Percentiles rank a stretch among this genome's conserved stretches.
Evolutionary conservation across 2,329 filamentous ascomycete species (phyloP).

Genomic region (Plenodomus lindquistii): DNA sequence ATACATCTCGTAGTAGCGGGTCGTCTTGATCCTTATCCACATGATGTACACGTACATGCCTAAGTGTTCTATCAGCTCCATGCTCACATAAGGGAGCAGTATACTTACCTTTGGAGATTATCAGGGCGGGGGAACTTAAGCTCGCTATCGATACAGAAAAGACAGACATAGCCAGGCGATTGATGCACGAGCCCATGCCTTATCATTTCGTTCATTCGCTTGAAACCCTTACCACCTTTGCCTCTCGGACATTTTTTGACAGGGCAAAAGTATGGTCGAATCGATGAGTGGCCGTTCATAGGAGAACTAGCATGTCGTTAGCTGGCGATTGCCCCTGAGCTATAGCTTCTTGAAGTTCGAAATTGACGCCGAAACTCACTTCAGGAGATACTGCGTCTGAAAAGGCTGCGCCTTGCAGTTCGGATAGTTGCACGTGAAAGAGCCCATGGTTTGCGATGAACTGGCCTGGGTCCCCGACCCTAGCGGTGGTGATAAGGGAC

Average conservation of each 20-base stretch:
- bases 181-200: conserved; percentile 84
- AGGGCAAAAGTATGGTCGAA: conserved; percentile 65
- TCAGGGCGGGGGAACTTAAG: conserved; percentile 95
- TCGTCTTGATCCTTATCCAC: conserved; percentile 89
- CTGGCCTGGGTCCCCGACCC: conserved; percentile 34
- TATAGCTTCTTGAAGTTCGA: conserved; percentile 21
- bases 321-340: conserved; percentile 75
- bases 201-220: conserved; percentile 72
- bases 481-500: conserved; percentile 38
- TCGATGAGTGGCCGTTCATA: conserved; percentile 68
- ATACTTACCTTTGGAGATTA: conserved; percentile 82
- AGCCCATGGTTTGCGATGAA: conserved; percentile 33
- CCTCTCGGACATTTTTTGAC: conserved; percentile 60
- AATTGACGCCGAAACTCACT: conserved; percentile 52
- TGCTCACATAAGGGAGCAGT: no score
- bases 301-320: no score
- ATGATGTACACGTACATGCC: conserved; percentile 92
- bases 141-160: conserved; percentile 90
- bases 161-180: conserved; percentile 93
- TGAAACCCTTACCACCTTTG: conserved; percentile 69
- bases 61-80: conserved; percentile 40
- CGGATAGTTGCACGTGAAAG: conserved; percentile 58
- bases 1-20: conserved; percentile 75
- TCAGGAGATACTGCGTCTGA: conserved; percentile 75
- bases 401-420: conserved; percentile 75